Conservation (phyloP, 2,329 filamentous ascomycete genomes). For the Clarireedia sp. region DNA sequence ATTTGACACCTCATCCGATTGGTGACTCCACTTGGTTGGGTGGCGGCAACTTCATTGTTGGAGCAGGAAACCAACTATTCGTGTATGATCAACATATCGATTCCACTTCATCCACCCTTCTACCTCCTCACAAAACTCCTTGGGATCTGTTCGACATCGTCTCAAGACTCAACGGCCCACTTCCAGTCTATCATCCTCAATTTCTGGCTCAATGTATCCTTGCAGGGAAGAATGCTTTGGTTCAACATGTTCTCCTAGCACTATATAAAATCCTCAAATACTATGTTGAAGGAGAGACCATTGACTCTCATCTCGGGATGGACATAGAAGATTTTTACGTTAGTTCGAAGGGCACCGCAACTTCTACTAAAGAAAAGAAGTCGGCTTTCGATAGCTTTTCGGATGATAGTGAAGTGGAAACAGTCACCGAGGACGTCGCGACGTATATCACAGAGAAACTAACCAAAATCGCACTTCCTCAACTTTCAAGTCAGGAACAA, state of each 20-base stretch:
- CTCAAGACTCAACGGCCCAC: constrained; percentile 73
- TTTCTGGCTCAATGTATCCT: constrained; percentile 82
- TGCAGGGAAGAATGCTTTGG: constrained; percentile 63
- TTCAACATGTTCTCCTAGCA: constrained; percentile 63
- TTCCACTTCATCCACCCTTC: constrained; percentile 34
- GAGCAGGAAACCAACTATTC: constrained; percentile 85
- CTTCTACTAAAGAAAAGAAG: constrained; percentile 17
- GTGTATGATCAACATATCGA: constrained; percentile 72
- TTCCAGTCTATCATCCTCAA: constrained; percentile 88
- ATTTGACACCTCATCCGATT: constrained; percentile 81
- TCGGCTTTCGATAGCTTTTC: constrained; percentile 41
- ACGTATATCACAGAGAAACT: constrained; percentile 66
- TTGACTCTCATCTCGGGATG: constrained; percentile 71
- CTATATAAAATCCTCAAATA: constrained; percentile 75
- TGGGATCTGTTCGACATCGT: constrained; percentile 72
- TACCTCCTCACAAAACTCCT: constrained; percentile 19
- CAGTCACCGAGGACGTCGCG: constrained; percentile 65
- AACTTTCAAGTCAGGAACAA: constrained; percentile 78
- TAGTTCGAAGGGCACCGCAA: constrained; percentile 18
- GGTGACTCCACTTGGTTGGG: constrained; percentile 89
- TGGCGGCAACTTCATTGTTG: constrained; percentile 77
- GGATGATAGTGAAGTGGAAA: constrained; percentile 49
- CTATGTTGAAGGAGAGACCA: constrained; percentile 67
- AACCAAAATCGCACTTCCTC: constrained; percentile 64
- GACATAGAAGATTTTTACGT: constrained; percentile 52